Evolutionary conservation across 192 early-diverging fungal genomes (phyloP).

Genomic region (Mortierella alpina): DNA sequence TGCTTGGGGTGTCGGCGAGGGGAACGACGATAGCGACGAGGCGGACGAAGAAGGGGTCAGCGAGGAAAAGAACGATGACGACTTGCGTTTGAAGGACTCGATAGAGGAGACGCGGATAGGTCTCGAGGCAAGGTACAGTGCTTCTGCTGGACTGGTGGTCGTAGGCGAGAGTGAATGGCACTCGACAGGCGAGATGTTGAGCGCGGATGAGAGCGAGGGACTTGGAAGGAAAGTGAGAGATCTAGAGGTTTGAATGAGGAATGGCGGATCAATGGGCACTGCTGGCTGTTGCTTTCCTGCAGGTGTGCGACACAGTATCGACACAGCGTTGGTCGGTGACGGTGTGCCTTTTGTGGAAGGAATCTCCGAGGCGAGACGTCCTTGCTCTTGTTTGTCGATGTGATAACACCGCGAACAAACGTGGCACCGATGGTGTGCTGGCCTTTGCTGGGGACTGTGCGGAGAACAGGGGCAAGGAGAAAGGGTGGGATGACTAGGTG

Average conservation of each 20-base stretch:
- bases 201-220: slow-evolving; percentile 24
- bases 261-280: slow-evolving; percentile 16
- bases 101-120: slow-evolving; percentile 7
- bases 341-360: too few species aligned
- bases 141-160: slow-evolving; percentile 29
- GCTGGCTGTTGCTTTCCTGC: too few species aligned
- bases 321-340: too few species aligned
- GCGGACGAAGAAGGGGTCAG: slow-evolving; percentile 16
- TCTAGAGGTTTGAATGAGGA: slow-evolving; percentile 22
- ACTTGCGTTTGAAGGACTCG: slow-evolving; percentile 18
- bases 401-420: too few species aligned
- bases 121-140: slow-evolving; percentile 15
- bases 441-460: background rate
- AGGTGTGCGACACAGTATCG: too few species aligned
- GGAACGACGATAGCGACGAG: background rate
- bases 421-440: too few species aligned
- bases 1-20: background rate
- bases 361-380: background rate
- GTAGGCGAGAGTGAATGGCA: slow-evolving; percentile 39
- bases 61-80: slow-evolving; percentile 23
- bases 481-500: background rate
- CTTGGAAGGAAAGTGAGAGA: slow-evolving; percentile 24
- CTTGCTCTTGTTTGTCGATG: background rate
- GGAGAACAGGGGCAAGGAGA: background rate
- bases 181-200: slow-evolving; percentile 51